Base-by-base conservation (phyloP, 345 rosid species). In the Atalantia buxifolia region DNA sequence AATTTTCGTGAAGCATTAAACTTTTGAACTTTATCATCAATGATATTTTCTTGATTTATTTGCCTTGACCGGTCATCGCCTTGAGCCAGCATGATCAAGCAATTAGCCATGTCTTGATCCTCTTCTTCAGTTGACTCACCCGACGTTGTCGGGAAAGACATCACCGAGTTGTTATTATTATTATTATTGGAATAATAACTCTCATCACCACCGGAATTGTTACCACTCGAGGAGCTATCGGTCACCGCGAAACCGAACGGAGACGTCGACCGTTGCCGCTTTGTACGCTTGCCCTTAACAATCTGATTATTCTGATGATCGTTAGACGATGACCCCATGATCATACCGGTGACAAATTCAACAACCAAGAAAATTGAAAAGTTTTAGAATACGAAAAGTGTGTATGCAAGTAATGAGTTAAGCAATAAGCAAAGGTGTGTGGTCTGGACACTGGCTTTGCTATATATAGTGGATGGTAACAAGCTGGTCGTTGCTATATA, bases 31-130 rank as follows among this genome's bases (percentile, higher is more conserved):
- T 74, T 40, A 56, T 27, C 36, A 7, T 9, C 40, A 31, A 30
- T 19, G 16, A 3, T 66, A 24, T 38, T 67, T 59, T 50, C 42
- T 38, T 57, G 35, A 10, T 38, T 31, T 14, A 33, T 30, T 38
- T 25, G 59, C 16, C 67, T 75, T 8, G 84, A 77, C 56, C 78
- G 83, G n/a, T 84, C 83, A 18, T 84, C 83, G 9, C 92, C 94
- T 64, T 87, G 92, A 13, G 99, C 98, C 69, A 95, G 80, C 86
- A 93, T 87, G 78, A 95, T 95, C 56, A 95, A 79, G 77, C 99
- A 95, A 74, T 91, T 85, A 22, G 98, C 99, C 96, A 93, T 86
- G 80, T 92, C 99, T 86, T 45, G 50, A 45, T 91, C 97, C 72
- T 95, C 99, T 77, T 91, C 98, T 61, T 88, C 93, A 0, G 92